Evolutionary conservation across 2,329 filamentous ascomycete genomes (phyloP).

Genomic region (Neonectria ditissima): DNA sequence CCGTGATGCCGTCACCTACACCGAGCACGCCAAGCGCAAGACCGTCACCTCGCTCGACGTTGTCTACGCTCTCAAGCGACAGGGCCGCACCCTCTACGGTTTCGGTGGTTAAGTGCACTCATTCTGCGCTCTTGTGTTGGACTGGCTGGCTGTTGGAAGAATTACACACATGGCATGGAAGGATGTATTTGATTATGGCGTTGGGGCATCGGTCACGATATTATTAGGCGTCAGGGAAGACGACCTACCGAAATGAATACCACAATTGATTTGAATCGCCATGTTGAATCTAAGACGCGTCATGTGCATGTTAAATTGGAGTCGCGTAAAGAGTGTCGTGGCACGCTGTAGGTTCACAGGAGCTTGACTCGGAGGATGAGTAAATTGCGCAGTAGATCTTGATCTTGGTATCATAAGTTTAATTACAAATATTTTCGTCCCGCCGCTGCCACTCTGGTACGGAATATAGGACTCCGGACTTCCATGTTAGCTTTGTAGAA

Average conservation of each 20-base stretch:
- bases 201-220: slow-evolving; percentile 49
- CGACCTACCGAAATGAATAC: slow-evolving; percentile 49
- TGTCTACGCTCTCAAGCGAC: slow-evolving; percentile 76
- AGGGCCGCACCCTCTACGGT: slow-evolving; percentile 84
- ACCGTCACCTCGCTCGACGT: slow-evolving; percentile 79
- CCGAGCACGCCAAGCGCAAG: slow-evolving; percentile 85
- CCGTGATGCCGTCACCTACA: slow-evolving; percentile 82
- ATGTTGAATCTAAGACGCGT: slow-evolving; percentile 22
- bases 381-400: slow-evolving; percentile 25
- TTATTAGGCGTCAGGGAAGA: slow-evolving; percentile 51
- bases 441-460: slow-evolving; percentile 82
- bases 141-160: slow-evolving; percentile 30
- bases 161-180: slow-evolving; percentile 36
- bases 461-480: slow-evolving; percentile 88
- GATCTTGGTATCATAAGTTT: slow-evolving; percentile 39
- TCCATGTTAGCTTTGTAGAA: slow-evolving; percentile 91
- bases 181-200: slow-evolving; percentile 47
- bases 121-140: slow-evolving; percentile 20
- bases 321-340: neutral
- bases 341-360: neutral
- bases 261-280: slow-evolving; percentile 40
- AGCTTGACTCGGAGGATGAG: neutral
- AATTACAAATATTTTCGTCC: slow-evolving; percentile 89
- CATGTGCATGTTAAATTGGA: neutral
- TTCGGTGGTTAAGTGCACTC: slow-evolving; percentile 79